phyloP scores from a whole-genome alignment of 2,329 filamentous ascomycete species.

The Alternaria viburni region DNA sequence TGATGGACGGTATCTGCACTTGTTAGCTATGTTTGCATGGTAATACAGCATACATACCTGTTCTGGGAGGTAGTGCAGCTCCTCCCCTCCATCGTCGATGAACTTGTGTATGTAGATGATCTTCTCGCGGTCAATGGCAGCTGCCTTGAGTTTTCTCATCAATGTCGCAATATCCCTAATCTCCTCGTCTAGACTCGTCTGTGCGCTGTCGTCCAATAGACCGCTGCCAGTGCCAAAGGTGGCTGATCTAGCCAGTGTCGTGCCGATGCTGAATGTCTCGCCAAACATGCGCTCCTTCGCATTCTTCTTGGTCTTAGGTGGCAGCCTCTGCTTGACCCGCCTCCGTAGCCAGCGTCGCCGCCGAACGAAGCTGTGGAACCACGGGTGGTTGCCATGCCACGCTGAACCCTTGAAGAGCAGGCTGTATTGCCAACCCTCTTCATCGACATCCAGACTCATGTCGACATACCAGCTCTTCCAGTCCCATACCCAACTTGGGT shows the following conservation, averaged over 20 bases:
- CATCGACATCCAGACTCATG: conserved; percentile 82
- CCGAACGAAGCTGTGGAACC: conserved; percentile 96
- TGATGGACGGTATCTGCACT: conserved; percentile 42
- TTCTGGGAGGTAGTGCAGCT: conserved; percentile 75
- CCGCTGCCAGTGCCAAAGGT: conserved; percentile 55
- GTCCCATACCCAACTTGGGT: conserved; percentile 93
- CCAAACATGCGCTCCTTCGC: conserved; percentile 44
- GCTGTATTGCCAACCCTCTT: conserved; percentile 95
- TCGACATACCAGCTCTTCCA: conserved; percentile 76
- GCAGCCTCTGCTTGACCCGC: conserved; percentile 68
- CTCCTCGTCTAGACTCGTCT: conserved; percentile 58
- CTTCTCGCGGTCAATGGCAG: conserved; percentile 89
- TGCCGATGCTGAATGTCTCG: conserved; percentile 48
- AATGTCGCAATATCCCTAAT: conserved; percentile 71
- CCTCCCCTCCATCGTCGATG: conserved; percentile 72
- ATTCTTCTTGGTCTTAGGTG: conserved; percentile 41
- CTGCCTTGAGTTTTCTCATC: conserved; percentile 69
- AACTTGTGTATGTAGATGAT: conserved; percentile 83
- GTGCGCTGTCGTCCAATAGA: conserved; percentile 19
- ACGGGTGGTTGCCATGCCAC: conserved; percentile 88
- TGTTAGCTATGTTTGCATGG: conserved; percentile 17
- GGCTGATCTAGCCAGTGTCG: conserved; percentile 39
- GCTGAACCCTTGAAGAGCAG: conserved; percentile 72
- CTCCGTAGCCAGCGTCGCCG: conserved; percentile 86
- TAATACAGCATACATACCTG: conserved; percentile 50